Evolutionary conservation across 768 basidiomycete genomes (phyloP), one percentile per base, ranked within the genome.

Genomic region (Asterophora parasitica): DNA sequence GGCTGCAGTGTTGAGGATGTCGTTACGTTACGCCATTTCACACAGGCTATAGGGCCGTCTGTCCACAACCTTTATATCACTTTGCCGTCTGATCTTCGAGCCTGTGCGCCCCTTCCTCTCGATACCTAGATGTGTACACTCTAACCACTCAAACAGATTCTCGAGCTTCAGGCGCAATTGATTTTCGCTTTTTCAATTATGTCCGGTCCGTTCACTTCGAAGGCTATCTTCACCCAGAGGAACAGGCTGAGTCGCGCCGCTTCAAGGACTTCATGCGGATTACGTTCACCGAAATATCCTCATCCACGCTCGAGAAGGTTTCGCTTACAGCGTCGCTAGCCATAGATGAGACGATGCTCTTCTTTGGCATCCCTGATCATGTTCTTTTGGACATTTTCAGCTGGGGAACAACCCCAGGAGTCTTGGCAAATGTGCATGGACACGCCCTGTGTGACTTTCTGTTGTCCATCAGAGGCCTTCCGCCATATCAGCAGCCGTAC

Each of bases 341-440:
- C 26, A 52, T 57, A 2, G 44, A 53, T 20, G 58, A 57, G 13
- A 48, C 47, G 7, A 47, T 58, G 27, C 48, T 55, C 4, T 64
- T 60, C 49, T 60, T 61, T 41, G 65, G 65, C 9, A 50, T 66
- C 39, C 61, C 63, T 17, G 63, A 63, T 38, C 50, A 61, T 41
- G 48, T 58, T 4, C 47, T 63, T 7, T 41, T 67, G 8, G 55
- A 63, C 43, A 41, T 51, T 4, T 64, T 60, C 47, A 56, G 54
- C 45, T 68, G 65, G 65, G 62, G 59, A 19, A 34, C 49, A 23
- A 55, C 66, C 7, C 59, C 65, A 4, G 51, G 48, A 9, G 58
- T 60, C 26, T 50, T 68, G 28, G 42, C 48, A 11, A 41, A 46
- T 9, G 30, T 56, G 31, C 36, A 48, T 26, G 32, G 49, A 38